Evolutionary conservation across 1,284 basidiomycete species (phyloP), one percentile per base, ranked within the genome.

Genomic region (Microbotryum scabiosae): DNA sequence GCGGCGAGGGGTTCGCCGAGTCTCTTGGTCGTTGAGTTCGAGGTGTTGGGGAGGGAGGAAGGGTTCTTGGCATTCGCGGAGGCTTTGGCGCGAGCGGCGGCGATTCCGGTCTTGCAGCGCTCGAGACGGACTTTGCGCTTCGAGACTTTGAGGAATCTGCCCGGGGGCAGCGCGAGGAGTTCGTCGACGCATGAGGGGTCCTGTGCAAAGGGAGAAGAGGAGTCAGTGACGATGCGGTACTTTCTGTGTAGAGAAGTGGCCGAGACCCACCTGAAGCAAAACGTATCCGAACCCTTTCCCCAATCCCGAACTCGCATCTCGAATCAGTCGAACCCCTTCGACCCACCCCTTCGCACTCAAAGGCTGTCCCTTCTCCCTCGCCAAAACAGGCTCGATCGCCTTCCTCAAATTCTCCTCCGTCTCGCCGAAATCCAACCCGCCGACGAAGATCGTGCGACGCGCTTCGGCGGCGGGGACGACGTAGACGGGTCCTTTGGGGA

Each of bases 281-380:
- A 97, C 85, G 74, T 97, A 97, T 12, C 87, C 93, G 73, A 98
- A 94, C 1, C 94, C 94, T 77, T 97, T 97, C n/a, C 94, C 94
- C 43, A 97, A 82, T 69, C 93, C 92, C 1, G 91, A 96, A 60
- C 90, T 90, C 69, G 84, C 84, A 76, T 98, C 94, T 51, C 91
- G 82, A 51, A 98, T 81, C 63, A 97, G 84, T 41, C 94, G 83
- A 10, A 97, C 91, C 30, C 82, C 83, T 8, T 83, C 83, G 7
- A 97, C 92, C 86, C 88, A 97, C 2, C 60, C 68, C 23, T 57
- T 62, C 2, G 51, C 55, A 6, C 51, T 54, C 21, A 70, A 72
- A 1, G 69, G 67, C 41, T 73, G 74, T 0, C 92, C 92, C 51
- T 84, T 80, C 77, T 97, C 93, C 12, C 82, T 79, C 32, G 78